Conservation (phyloP, 2,329 filamentous ascomycete genomes). For the Diaporthe australafricana region DNA sequence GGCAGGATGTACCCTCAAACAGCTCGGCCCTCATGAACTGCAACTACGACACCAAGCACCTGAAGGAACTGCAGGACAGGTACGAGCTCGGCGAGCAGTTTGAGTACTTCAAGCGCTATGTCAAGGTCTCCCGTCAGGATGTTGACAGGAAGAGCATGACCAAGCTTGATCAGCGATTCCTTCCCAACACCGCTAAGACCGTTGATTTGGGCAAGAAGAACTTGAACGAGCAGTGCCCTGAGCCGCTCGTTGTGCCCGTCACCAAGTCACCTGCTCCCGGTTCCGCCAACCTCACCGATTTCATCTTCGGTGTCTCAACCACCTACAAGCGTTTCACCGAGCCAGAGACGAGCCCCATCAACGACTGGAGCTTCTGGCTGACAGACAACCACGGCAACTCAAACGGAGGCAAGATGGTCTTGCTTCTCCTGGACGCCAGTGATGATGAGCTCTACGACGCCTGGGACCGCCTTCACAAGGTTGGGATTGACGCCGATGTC, state of each 20-base stretch:
- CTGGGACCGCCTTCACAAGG: slow-evolving; percentile 56
- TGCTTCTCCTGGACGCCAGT: slow-evolving; percentile 65
- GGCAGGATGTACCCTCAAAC: slow-evolving; percentile 40
- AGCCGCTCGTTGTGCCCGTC: slow-evolving; percentile 63
- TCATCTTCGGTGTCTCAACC: slow-evolving; percentile 70
- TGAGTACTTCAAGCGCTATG: slow-evolving; percentile 67
- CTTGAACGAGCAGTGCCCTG: slow-evolving; percentile 55
- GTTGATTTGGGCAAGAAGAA: slow-evolving; percentile 60
- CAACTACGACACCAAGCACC: slow-evolving; percentile 58
- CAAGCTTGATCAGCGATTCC: slow-evolving; percentile 59
- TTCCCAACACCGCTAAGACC: slow-evolving; percentile 58
- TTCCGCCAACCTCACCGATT: slow-evolving; percentile 65
- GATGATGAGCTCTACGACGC: slow-evolving; percentile 63
- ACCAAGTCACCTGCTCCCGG: slow-evolving; percentile 61
- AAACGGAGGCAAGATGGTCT: slow-evolving; percentile 67
- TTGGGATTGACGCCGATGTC: slow-evolving; percentile 69
- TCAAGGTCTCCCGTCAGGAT: slow-evolving; percentile 62
- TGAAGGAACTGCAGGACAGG: slow-evolving; percentile 57
- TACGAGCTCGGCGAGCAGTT: slow-evolving; percentile 62
- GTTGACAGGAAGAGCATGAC: slow-evolving; percentile 64
- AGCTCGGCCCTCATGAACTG: slow-evolving; percentile 62
- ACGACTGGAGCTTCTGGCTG: slow-evolving; percentile 71
- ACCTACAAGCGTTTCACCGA: slow-evolving; percentile 67
- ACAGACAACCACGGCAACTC: slow-evolving; percentile 66
- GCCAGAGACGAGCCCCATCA: slow-evolving; percentile 62